Conservation (phyloP, 2,329 filamentous ascomycete species). For the Aspergillus awamori region DNA sequence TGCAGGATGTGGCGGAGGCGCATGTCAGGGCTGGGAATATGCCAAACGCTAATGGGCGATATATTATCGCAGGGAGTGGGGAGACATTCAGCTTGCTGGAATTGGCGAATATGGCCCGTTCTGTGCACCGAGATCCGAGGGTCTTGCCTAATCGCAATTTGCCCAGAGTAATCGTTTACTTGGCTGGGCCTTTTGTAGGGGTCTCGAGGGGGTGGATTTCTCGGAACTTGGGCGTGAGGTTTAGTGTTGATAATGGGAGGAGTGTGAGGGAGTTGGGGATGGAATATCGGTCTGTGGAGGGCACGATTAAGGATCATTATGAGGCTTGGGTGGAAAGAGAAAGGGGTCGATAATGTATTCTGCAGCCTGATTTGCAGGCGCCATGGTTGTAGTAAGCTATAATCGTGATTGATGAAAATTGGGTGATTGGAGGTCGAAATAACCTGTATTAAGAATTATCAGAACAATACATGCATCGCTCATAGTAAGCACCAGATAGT, state of each 20-base stretch:
- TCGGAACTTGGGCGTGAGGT: slow-evolving; percentile 24
- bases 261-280: slow-evolving; percentile 27
- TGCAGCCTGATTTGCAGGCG: no score
- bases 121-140: slow-evolving; percentile 7
- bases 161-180: slow-evolving; percentile 16
- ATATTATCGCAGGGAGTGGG: slow-evolving; percentile 15
- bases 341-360: not conserved
- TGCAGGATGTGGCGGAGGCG: slow-evolving; percentile 20
- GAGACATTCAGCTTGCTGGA: slow-evolving; percentile 15
- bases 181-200: slow-evolving; percentile 22
- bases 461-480: no score
- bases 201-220: slow-evolving; percentile 24
- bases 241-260: slow-evolving; percentile 24
- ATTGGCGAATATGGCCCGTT: slow-evolving; percentile 13
- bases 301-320: slow-evolving; percentile 20
- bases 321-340: slow-evolving; percentile 14
- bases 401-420: no score
- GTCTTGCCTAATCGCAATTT: slow-evolving; percentile 11
- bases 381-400: no score
- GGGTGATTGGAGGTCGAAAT: no score
- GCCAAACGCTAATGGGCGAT: slow-evolving; percentile 15
- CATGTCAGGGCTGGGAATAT: slow-evolving; percentile 17
- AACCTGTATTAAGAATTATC: no score
- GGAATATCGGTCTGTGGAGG: slow-evolving; percentile 22
- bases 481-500: no score